Evolutionary conservation across 805 yeast genomes (phyloP), one percentile per base, ranked within the genome.

Genomic region (Cyberlindnera americana): DNA sequence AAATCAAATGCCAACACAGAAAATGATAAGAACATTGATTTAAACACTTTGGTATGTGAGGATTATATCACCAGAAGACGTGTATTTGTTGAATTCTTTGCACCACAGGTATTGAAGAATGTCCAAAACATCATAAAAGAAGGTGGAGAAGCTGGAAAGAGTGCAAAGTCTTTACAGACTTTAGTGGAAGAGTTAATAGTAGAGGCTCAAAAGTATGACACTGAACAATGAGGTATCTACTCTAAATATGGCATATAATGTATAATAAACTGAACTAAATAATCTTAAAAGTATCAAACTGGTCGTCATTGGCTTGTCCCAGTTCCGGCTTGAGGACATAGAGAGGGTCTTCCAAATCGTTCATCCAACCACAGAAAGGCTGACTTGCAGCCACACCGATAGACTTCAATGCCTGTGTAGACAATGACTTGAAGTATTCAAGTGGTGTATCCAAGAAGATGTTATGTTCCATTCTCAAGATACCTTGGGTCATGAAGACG

Each of bases 91-190:
- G 84, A 78, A 40, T 68, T 75, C 19, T 83, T 79, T 52, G 52
- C 62, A 31, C 59, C 60, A 2, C 75, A 75, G 10, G 65, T 85
- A 35, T 40, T 52, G 16, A 69, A 64, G 33, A 82, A 85, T 26
- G 64, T 82, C 17, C 65, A 61, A 1, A 65, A 65, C 28, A 52
- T 77, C 23, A 59, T 77, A 9, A 77, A 77, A 50, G 93, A 84
- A 48, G 95, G 88, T 11, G 90, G 90, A 1, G 86, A 80, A 34
- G 64, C 73, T 15, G 89, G 89, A 3, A 72, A 78, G 45, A 72
- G 57, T 12, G 70, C 75, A 7, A 65, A 62, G 18, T 31, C 45
- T 3, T 25, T 54, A n/a, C 40, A 50, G 22, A 29, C 31, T 3
- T 15, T 54, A 14, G 31, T 43, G 1, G 48, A 43, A 17, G 45